Evolutionary conservation across 2,329 filamentous ascomycete species (phyloP).

Genomic region (Albophoma yamanashiensis): DNA sequence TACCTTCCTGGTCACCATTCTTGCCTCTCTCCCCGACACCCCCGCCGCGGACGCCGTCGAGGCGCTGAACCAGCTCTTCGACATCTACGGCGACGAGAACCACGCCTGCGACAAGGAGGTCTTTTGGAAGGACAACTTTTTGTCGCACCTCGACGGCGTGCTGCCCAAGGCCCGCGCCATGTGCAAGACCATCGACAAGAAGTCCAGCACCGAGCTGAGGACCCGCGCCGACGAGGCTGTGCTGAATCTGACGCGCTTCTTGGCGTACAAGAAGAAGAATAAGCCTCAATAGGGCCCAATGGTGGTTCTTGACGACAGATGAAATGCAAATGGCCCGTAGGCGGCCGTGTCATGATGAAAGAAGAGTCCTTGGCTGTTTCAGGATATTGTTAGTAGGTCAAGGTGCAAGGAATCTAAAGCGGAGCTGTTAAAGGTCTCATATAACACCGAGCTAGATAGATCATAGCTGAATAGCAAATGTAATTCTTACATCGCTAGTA

Average conservation of each 20-base stretch:
- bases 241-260: constrained; percentile 50
- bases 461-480: background rate
- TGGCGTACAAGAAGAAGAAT: constrained; percentile 55
- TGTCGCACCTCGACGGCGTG: constrained; percentile 45
- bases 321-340: background rate
- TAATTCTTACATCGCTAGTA: background rate
- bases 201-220: constrained; percentile 44
- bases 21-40: constrained; percentile 39
- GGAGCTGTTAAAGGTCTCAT: background rate
- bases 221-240: constrained; percentile 48
- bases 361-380: background rate
- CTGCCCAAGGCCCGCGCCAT: constrained; percentile 43
- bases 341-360: background rate
- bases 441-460: background rate
- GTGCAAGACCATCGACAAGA: constrained; percentile 52
- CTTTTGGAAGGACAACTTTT: constrained; percentile 52
- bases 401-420: background rate
- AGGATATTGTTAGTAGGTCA: background rate
- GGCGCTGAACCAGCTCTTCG: constrained; percentile 55
- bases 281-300: constrained; percentile 15
- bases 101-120: constrained; percentile 48
- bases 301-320: background rate
- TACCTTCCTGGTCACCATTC: constrained; percentile 47
- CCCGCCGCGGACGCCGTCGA: constrained; percentile 50
- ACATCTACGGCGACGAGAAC: constrained; percentile 54